Evolutionary conservation across 202 grass and related monocot species (phyloP).

Genomic region (Hordeum pubiflorum): DNA sequence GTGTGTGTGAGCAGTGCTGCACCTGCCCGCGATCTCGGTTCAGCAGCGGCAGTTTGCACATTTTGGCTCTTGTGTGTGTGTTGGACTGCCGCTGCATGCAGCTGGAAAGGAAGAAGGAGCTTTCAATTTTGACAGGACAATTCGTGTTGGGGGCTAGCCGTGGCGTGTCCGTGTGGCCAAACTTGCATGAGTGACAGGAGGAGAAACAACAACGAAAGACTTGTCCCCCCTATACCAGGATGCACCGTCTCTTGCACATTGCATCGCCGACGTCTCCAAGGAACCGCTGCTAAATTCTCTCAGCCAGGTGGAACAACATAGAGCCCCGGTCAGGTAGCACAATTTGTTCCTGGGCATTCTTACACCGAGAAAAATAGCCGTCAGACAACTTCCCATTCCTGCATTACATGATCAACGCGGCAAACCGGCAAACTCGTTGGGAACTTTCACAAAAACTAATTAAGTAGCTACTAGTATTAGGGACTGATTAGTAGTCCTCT

Average conservation of each 20-base stretch:
- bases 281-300: neutral
- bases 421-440: neutral
- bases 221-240: neutral
- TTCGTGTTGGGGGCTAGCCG: neutral
- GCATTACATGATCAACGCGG: too few species aligned
- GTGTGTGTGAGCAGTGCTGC: neutral
- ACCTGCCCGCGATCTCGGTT: neutral
- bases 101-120: neutral
- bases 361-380: too few species aligned
- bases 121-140: conserved; percentile 25
- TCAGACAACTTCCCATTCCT: too few species aligned
- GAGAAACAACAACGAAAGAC: neutral
- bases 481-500: neutral
- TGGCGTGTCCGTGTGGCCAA: neutral
- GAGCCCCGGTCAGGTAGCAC: too few species aligned
- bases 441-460: neutral
- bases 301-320: too few species aligned
- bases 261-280: neutral
- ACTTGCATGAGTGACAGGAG: neutral
- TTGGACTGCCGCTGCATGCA: neutral
- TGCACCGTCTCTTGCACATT: too few species aligned
- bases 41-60: neutral
- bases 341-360: too few species aligned
- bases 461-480: neutral
- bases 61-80: neutral